Evolutionary conservation across 208 protist species (phyloP), one percentile per base, ranked within the genome.

Genomic region (Entamoeba dispar): DNA sequence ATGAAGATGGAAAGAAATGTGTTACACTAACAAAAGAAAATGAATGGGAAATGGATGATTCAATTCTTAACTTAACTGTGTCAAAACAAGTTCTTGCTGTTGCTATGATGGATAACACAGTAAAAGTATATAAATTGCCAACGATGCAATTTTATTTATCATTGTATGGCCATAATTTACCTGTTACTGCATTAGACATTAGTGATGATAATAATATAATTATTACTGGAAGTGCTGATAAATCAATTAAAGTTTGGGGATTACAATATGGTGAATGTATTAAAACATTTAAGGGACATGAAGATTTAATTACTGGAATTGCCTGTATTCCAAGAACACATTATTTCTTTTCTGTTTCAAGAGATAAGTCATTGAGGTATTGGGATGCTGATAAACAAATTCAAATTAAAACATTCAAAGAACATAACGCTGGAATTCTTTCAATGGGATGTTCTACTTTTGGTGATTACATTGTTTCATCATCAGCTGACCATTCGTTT

Each of bases 201-300:
- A 97, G 95, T 50, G 96, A 95, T 19, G 98, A 99, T 95, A 95
- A 96, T 57, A 96, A 91, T 38, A 91, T 98, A 0, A 93, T 97
- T 4, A 27, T 97, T 4, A 98, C 98, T n/a, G 98, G 97, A 5
- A 97, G 96, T 38, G 98, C 98, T 55, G 98, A 99, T 95, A 99
- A 99, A 96, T 98, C 97, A 91, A 95, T 99, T 61, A 98, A 98
- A 92, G 97, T 99, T 92, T 99, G 98, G 98, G 98, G 98, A 2
- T 96, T 98, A 6, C 97, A 98, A 94, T 98, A 98, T 95, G 97
- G 97, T 94, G 91, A 94, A 47, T 94, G 92, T 55, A 77, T 91
- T 55, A 95, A 97, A 93, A 98, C 98, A 38, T 96, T 99, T 91
- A 97, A 98, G 95, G 98, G 98, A 5, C 99, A 99, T 95, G 97